Evolutionary conservation across 257 asterid species (phyloP).

Genomic region (Capsicum pubescens): DNA sequence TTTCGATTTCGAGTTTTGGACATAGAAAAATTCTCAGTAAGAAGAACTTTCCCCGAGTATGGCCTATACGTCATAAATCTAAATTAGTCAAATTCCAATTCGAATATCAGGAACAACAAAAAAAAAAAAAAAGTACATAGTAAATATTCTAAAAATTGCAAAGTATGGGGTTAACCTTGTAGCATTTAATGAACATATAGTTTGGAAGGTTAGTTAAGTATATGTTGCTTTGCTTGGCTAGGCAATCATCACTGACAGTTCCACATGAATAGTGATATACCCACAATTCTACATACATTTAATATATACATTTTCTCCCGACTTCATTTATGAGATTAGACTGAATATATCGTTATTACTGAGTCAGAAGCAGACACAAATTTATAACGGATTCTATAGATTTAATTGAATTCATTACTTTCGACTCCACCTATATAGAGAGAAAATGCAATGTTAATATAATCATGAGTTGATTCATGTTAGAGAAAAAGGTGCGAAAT

Average conservation of each 20-base stretch:
- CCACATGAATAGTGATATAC: not conserved
- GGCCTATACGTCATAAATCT: not conserved
- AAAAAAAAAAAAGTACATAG: not conserved
- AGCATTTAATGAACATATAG: not conserved
- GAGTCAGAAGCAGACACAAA: not conserved
- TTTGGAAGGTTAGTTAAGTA: conserved; percentile 1
- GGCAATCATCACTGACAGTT: not conserved
- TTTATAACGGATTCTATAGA: not conserved
- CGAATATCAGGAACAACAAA: not conserved
- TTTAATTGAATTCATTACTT: not conserved
- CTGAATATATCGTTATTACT: not conserved
- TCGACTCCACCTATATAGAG: not conserved
- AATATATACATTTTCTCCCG: not conserved
- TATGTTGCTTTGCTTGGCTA: not conserved
- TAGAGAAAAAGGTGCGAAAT: not conserved
- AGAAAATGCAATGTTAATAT: not conserved
- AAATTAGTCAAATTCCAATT: not conserved
- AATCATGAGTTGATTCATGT: not conserved
- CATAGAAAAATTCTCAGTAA: not conserved
- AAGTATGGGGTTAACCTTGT: not conserved
- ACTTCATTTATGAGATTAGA: no score
- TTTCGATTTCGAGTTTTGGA: not conserved
- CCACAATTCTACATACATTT: not conserved
- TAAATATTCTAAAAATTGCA: not conserved
- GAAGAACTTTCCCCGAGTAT: not conserved